A percentile compares a stretch with the other conserved stretches of the same genome.
These are phyloP conservation scores for Noccaea caerulescens DNA, from an alignment of 345 rosid genomes.

Conservation along the genomic window DNA sequence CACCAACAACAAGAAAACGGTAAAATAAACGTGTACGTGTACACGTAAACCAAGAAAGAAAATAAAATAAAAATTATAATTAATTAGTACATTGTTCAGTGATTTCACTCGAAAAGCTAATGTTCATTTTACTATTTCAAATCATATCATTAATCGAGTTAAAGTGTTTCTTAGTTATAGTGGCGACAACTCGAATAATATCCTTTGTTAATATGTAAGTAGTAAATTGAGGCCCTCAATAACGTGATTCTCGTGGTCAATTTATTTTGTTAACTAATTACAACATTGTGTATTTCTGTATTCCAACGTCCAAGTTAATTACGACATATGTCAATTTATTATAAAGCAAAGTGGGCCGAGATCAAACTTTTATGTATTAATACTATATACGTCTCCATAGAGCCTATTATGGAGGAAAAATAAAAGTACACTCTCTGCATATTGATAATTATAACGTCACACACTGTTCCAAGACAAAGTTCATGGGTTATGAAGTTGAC, in stretches of 20 bases:
- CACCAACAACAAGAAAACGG: not conserved
- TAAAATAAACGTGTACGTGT: constrained; percentile 13
- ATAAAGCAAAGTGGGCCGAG: constrained; percentile 12
- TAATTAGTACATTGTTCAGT: constrained; percentile 10
- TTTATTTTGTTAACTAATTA: not conserved
- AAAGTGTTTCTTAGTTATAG: constrained; percentile 10
- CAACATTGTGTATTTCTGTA: constrained; percentile 1
- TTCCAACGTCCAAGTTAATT: constrained; percentile 20
- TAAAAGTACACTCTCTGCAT: not conserved
- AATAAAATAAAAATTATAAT: not conserved
- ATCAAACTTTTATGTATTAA: not conserved
- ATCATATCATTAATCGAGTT: constrained; percentile 9
- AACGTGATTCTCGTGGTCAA: constrained; percentile 34
- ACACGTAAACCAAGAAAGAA: not conserved
- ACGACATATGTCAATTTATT: not conserved
- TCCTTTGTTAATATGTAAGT: no score
- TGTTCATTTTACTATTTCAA: constrained; percentile 10
- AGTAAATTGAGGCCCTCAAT: not conserved
- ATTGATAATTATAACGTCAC: constrained; percentile 18
- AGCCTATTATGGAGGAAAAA: not conserved
- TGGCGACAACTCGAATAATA: constrained; percentile 26
- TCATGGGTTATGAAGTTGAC: constrained; percentile 19
- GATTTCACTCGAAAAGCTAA: constrained; percentile 1
- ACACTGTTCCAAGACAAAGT: not conserved
- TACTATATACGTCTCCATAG: no score